Evolutionary conservation across 305 asterid genomes (phyloP).

Genomic region (Solanum hybrid): DNA sequence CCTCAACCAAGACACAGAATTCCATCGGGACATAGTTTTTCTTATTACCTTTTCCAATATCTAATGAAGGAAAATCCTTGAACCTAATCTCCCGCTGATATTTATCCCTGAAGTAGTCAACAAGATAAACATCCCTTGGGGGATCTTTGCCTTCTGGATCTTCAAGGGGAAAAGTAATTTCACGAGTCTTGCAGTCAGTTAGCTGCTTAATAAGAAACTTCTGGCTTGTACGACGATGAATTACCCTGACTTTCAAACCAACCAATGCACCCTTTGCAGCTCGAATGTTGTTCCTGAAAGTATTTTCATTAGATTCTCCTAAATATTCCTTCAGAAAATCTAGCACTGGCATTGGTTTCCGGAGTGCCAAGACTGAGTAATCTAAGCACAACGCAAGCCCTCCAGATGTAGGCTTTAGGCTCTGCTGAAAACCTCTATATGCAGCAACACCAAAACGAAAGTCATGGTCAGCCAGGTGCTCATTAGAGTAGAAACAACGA

Average conservation of each 20-base stretch:
- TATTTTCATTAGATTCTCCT: slow-evolving; percentile 16
- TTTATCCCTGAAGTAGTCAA: slow-evolving; percentile 12
- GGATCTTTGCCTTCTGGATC: slow-evolving; percentile 8
- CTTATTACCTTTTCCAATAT: slow-evolving; percentile 31
- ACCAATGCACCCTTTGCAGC: slow-evolving; percentile 22
- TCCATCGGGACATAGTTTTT: slow-evolving; percentile 50
- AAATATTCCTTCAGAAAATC: slow-evolving; percentile 37
- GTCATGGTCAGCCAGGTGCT: slow-evolving; percentile 29
- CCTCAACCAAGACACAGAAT: slow-evolving; percentile 53
- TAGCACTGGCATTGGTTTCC: slow-evolving; percentile 41
- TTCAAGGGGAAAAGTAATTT: neutral
- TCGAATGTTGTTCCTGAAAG: slow-evolving; percentile 6
- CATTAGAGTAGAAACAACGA: slow-evolving; percentile 31
- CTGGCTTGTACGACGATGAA: slow-evolving; percentile 7
- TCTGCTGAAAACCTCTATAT: slow-evolving; percentile 48
- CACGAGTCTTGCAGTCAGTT: neutral
- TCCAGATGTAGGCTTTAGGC: slow-evolving; percentile 50
- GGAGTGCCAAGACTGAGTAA: slow-evolving; percentile 43
- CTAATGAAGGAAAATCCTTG: slow-evolving; percentile 7
- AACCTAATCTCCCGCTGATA: slow-evolving; percentile 3
- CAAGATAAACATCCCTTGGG: neutral
- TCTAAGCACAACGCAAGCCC: slow-evolving; percentile 57
- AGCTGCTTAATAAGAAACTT: neutral
- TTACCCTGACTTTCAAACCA: slow-evolving; percentile 34
- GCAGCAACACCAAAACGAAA: slow-evolving; percentile 45